A percentile compares a stretch with the other conserved stretches of the same genome.
These are phyloP conservation scores for Ziziphus jujuba DNA, from an alignment of 306 rosid species.

Conservation along the genomic window DNA sequence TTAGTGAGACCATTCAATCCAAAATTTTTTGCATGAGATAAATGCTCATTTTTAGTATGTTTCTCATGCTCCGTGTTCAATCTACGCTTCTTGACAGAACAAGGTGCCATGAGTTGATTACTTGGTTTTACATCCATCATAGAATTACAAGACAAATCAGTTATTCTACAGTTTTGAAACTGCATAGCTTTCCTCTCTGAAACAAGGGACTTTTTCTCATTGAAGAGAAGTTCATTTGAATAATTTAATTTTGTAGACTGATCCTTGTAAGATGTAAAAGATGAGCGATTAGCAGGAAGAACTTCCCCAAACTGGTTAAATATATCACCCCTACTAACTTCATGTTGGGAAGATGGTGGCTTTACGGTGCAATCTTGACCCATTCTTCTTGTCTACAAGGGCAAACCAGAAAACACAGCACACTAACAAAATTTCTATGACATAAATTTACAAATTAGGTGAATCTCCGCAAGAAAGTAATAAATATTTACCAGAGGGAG, in stretches of 20 bases:
- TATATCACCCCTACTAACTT: slow-evolving; percentile 31
- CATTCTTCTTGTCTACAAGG: slow-evolving; percentile 47
- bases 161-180: slow-evolving; percentile 34
- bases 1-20: slow-evolving; percentile 25
- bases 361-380: slow-evolving; percentile 36
- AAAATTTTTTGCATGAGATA: slow-evolving; percentile 35
- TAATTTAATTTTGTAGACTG: slow-evolving; percentile 34
- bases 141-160: slow-evolving; percentile 45
- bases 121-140: slow-evolving; percentile 38
- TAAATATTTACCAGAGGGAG: slow-evolving; percentile 41
- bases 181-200: slow-evolving; percentile 35
- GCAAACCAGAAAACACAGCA: slow-evolving; percentile 33
- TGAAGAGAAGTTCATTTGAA: slow-evolving; percentile 32
- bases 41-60: slow-evolving; percentile 36
- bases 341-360: slow-evolving; percentile 36
- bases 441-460: slow-evolving; percentile 16
- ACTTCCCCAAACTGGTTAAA: slow-evolving; percentile 45
- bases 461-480: slow-evolving; percentile 10
- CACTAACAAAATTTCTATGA: slow-evolving; percentile 13
- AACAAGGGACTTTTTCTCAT: slow-evolving; percentile 32
- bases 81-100: slow-evolving; percentile 66
- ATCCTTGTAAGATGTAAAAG: slow-evolving; percentile 53
- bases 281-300: slow-evolving; percentile 82
- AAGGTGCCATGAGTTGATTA: slow-evolving; percentile 39
- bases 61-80: slow-evolving; percentile 50